Evolutionary conservation across 2,329 filamentous ascomycete genomes (phyloP).

Genomic region (Zymoseptoria crescenta): DNA sequence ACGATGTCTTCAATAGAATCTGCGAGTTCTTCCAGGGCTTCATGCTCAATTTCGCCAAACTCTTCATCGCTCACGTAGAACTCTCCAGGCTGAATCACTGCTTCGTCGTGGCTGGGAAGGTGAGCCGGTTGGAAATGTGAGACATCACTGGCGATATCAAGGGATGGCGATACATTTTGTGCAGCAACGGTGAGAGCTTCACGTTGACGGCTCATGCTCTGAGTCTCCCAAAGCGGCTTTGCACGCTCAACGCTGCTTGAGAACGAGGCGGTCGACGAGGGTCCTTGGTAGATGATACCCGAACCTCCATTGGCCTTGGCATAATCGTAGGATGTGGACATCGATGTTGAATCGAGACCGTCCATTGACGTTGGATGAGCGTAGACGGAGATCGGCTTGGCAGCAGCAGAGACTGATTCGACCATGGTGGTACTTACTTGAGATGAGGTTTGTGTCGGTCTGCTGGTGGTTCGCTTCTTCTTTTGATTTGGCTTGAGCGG

Average conservation of each 20-base stretch:
- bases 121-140: conserved; percentile 4
- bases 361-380: conserved; percentile 16
- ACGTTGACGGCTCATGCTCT: background rate
- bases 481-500: conserved; percentile 4
- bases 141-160: background rate
- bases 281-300: conserved; percentile 10
- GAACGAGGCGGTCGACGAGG: conserved; percentile 1
- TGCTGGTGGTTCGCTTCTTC: conserved; percentile 4
- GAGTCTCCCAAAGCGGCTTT: background rate
- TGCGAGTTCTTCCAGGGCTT: conserved; percentile 9
- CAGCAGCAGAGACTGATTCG: background rate
- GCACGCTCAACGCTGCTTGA: background rate
- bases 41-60: conserved; percentile 10
- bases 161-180: background rate
- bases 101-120: background rate
- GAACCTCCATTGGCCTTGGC: conserved; percentile 9
- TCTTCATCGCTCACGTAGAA: conserved; percentile 9
- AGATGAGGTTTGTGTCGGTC: background rate
- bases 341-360: conserved; percentile 15
- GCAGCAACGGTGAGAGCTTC: background rate
- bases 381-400: conserved; percentile 9
- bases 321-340: conserved; percentile 11
- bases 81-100: background rate
- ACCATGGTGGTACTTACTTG: conserved; percentile 1
- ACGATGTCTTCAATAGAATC: conserved; percentile 5